These are phyloP conservation scores for Russula sp. DNA, from an alignment of 768 basidiomycete genomes.

Conservation along the genomic window DNA sequence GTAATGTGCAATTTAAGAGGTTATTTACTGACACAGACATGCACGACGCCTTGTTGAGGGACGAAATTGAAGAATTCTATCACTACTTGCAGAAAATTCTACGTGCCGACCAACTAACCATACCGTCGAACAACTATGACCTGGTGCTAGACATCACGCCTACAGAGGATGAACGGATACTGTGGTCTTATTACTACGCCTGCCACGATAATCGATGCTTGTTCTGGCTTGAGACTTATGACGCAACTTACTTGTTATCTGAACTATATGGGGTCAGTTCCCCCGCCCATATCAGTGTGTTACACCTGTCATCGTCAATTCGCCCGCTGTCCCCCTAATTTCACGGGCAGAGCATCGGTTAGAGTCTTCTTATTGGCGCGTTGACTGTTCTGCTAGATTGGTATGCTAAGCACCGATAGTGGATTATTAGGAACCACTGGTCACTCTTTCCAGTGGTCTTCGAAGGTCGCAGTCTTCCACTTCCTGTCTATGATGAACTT, in stretches of 20 bases:
- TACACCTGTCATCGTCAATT: too few species aligned
- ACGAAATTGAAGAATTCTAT: conserved; percentile 33
- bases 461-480: conserved; percentile 2
- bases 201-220: conserved; percentile 22
- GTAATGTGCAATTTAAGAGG: conserved; percentile 30
- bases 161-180: conserved; percentile 24
- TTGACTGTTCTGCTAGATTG: background rate
- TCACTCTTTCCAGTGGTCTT: conserved; percentile 27
- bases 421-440: conserved; percentile 25
- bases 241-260: too few species aligned
- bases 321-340: background rate
- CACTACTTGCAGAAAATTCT: background rate
- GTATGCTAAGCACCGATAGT: conserved; percentile 2
- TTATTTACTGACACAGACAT: conserved; percentile 43
- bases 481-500: conserved; percentile 28
- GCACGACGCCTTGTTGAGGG: conserved; percentile 22
- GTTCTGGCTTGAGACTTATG: too few species aligned
- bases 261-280: too few species aligned
- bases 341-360: conserved; percentile 23
- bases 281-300: too few species aligned
- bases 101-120: conserved; percentile 12
- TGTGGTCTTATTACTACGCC: conserved; percentile 37
- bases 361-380: conserved; percentile 27
- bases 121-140: conserved; percentile 18
- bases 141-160: conserved; percentile 25